A percentile compares a stretch with the other conserved stretches of the same genome.
phyloP scores from a whole-genome alignment of 1,139 yeast genomes.

The Sugiyamaella xylanicola region DNA sequence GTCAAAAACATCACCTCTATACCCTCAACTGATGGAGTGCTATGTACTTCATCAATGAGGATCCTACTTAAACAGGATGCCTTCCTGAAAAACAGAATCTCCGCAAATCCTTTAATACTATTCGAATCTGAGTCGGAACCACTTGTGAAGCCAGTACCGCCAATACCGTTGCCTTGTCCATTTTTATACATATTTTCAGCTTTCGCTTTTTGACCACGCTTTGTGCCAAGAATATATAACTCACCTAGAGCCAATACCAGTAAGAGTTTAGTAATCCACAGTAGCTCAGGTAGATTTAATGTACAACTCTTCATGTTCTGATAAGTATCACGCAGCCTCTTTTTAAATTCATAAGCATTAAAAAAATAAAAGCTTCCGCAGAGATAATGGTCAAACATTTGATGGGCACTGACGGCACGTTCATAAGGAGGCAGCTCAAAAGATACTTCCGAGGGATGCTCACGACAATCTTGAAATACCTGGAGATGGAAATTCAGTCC shows the following conservation, averaged over 20 bases:
- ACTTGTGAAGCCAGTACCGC: neutral
- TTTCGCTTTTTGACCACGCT: constrained; percentile 1
- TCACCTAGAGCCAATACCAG: constrained; percentile 82
- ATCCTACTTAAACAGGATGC: constrained; percentile 30
- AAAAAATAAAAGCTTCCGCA: constrained; percentile 87
- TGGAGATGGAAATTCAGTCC: constrained; percentile 12
- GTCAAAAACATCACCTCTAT: constrained; percentile 76
- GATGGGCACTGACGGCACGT: constrained; percentile 72
- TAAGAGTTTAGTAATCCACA: constrained; percentile 78
- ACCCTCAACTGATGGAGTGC: constrained; percentile 44
- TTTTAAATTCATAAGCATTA: constrained; percentile 59
- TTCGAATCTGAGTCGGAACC: neutral
- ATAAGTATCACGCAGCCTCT: constrained; percentile 27
- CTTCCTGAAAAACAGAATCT: constrained; percentile 27
- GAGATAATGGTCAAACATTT: constrained; percentile 73
- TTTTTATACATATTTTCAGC: neutral
- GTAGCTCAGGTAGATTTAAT: constrained; percentile 25
- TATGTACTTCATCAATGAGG: constrained; percentile 31
- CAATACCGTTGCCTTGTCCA: neutral
- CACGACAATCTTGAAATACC: constrained; percentile 19
- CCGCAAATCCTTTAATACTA: constrained; percentile 16
- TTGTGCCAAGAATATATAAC: constrained; percentile 52
- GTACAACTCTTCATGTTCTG: constrained; percentile 15
- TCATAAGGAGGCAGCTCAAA: constrained; percentile 67
- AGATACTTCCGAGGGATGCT: constrained; percentile 19